Conservation (phyloP, 768 basidiomycete species). For the Pholiota molesta region DNA sequence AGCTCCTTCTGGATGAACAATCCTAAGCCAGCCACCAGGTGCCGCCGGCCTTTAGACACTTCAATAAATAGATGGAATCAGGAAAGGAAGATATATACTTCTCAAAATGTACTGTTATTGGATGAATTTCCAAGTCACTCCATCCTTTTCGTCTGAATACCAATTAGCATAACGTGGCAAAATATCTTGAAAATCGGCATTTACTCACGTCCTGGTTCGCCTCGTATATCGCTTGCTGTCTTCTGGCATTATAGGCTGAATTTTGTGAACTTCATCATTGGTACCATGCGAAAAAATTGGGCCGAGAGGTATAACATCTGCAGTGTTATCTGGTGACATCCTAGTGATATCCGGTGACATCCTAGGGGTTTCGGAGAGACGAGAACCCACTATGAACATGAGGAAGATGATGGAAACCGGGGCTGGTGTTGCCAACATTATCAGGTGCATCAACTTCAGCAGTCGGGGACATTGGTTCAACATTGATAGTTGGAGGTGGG, state of each 20-base stretch:
- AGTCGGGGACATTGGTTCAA: neutral
- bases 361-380: neutral
- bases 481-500: neutral
- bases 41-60: constrained; percentile 16
- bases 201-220: constrained; percentile 25
- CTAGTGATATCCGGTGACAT: neutral
- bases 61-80: neutral
- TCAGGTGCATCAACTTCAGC: neutral
- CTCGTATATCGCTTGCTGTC: constrained; percentile 21
- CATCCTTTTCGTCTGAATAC: constrained; percentile 8
- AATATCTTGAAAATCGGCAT: neutral
- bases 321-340: no score
- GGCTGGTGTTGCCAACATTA: neutral
- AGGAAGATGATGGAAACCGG: neutral
- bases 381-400: neutral
- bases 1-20: constrained; percentile 62
- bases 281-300: neutral
- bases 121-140: constrained; percentile 1
- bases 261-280: neutral
- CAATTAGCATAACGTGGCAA: neutral
- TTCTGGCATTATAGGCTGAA: constrained; percentile 25
- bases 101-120: constrained; percentile 13
- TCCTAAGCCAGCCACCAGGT: constrained; percentile 46
- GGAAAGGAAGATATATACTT: constrained; percentile 4
- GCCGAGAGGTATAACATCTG: neutral